A percentile compares a stretch with the other conserved stretches of the same genome.
Conservation (phyloP, 331 rosid species). For the Quercus lobata region DNA sequence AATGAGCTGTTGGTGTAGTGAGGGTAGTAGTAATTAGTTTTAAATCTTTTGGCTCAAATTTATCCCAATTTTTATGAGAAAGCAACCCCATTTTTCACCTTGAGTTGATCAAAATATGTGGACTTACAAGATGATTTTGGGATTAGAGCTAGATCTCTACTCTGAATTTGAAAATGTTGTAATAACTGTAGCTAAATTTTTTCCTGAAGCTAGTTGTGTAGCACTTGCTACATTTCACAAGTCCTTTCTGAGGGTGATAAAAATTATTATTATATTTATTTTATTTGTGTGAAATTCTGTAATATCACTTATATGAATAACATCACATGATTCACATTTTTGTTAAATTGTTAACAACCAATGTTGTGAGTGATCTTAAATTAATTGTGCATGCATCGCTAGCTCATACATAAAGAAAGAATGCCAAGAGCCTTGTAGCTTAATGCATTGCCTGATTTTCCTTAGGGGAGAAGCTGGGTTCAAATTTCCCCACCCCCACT, state of each 20-base stretch:
- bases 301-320: neutral
- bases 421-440: neutral
- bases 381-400: neutral
- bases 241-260: neutral
- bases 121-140: neutral
- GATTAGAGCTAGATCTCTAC: neutral
- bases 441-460: too few relatives aligned
- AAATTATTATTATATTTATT: too few relatives aligned
- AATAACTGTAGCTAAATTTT: neutral
- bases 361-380: too few relatives aligned
- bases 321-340: neutral
- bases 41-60: neutral
- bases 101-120: too few relatives aligned
- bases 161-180: neutral
- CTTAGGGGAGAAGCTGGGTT: too few relatives aligned
- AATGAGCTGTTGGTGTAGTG: neutral
- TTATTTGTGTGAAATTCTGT: neutral
- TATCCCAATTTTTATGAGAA: too few relatives aligned
- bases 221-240: neutral
- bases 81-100: too few relatives aligned
- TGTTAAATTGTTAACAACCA: too few relatives aligned
- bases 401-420: neutral
- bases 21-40: neutral
- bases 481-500: too few relatives aligned
- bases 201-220: neutral